These are phyloP conservation scores for Fusarium sp. DNA, from an alignment of 2,329 filamentous ascomycete genomes.

Conservation along the genomic window DNA sequence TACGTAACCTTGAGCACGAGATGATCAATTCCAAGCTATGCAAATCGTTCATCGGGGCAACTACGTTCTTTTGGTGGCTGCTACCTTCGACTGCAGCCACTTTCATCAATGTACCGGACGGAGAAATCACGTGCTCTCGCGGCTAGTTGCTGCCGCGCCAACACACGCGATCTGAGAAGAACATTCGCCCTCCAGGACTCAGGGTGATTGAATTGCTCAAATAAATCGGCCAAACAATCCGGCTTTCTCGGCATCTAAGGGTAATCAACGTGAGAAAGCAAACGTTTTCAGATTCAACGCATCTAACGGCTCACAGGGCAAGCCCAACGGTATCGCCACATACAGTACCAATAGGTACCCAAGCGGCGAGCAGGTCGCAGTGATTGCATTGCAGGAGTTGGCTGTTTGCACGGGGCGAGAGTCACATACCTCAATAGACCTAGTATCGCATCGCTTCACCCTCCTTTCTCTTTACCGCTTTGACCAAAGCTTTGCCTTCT, in stretches of 20 bases:
- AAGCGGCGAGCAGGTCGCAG: background rate
- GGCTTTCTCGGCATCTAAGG: background rate
- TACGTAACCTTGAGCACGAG: background rate
- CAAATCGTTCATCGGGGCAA: background rate
- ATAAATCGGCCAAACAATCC: background rate
- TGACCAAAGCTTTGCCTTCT: background rate
- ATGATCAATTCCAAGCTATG: background rate
- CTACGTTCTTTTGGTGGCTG: background rate
- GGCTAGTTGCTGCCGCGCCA: background rate
- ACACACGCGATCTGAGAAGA: background rate
- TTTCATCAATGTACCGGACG: background rate
- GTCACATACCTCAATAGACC: background rate
- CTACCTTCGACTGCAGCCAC: background rate
- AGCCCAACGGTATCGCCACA: background rate
- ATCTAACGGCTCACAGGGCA: background rate
- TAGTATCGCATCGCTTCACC: background rate
- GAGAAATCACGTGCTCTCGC: background rate
- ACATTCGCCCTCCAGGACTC: background rate
- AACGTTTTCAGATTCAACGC: background rate
- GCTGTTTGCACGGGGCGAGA: background rate
- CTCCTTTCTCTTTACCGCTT: background rate
- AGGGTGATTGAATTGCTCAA: background rate
- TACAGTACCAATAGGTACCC: background rate
- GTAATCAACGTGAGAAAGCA: background rate
- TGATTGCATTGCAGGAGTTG: background rate